A percentile compares a stretch with the other conserved stretches of the same genome.
Conservation (phyloP, 2,329 filamentous ascomycete species). For the Diaporthe longicolla region DNA sequence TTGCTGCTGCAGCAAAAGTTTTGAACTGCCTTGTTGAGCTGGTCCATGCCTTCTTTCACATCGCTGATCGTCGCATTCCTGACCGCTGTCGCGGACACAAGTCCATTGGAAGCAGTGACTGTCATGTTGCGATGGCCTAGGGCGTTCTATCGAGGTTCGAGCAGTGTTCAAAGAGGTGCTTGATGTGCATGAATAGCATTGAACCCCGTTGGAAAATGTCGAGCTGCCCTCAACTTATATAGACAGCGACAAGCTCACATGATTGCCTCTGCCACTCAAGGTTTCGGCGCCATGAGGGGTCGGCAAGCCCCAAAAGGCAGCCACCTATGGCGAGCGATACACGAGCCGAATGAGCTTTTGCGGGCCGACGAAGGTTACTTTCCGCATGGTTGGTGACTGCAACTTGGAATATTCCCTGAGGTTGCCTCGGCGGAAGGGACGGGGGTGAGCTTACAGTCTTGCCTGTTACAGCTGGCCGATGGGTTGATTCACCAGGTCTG, state of each 20-base stretch:
- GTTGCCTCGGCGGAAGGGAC: background rate
- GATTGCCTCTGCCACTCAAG: background rate
- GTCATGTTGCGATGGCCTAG: background rate
- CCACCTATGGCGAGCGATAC: background rate
- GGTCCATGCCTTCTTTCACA: background rate
- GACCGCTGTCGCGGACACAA: background rate
- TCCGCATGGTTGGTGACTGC: background rate
- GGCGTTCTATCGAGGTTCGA: background rate
- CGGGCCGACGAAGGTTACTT: background rate
- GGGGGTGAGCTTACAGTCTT: background rate
- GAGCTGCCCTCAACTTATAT: background rate
- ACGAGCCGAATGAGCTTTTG: background rate
- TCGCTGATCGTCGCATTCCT: background rate
- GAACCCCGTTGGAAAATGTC: background rate
- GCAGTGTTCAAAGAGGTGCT: background rate
- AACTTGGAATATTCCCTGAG: background rate
- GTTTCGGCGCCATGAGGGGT: slow-evolving; percentile 17
- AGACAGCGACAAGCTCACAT: background rate
- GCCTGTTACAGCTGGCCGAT: slow-evolving; percentile 14
- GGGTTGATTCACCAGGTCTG: background rate
- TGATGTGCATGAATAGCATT: background rate
- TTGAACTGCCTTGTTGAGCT: slow-evolving; percentile 4
- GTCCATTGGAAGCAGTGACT: background rate
- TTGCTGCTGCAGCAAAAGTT: background rate
- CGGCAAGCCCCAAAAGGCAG: slow-evolving; percentile 13